Conservation (phyloP, 371 early-diverging fungal genomes). For the Rhizopus sp. region DNA sequence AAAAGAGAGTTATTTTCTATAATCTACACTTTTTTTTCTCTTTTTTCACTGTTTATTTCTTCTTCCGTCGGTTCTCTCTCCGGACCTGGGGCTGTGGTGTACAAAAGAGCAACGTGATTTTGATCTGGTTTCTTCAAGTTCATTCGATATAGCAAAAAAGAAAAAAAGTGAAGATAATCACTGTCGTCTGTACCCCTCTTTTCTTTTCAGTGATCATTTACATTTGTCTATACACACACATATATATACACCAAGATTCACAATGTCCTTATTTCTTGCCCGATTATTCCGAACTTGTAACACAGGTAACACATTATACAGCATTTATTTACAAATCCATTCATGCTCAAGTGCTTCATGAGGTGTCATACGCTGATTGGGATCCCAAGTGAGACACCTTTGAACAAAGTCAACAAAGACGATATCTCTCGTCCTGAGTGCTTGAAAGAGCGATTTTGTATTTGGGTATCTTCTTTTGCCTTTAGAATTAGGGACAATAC, state of each 20-base stretch:
- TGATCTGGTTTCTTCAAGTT: not conserved
- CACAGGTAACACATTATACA: too few species aligned
- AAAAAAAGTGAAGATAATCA: too few species aligned
- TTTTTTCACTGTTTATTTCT: too few species aligned
- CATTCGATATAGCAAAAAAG: too few species aligned
- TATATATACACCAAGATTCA: too few species aligned
- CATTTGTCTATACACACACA: too few species aligned
- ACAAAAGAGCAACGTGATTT: constrained; percentile 24
- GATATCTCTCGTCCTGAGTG: constrained; percentile 71
- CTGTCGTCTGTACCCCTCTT: too few species aligned
- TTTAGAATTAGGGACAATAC: constrained; percentile 77
- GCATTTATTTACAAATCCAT: constrained; percentile 52
- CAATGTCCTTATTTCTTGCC: too few species aligned
- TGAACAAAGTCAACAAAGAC: constrained; percentile 83
- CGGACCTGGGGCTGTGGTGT: constrained; percentile 28
- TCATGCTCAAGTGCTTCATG: constrained; percentile 76
- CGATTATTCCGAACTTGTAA: too few species aligned
- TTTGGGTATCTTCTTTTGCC: constrained; percentile 81
- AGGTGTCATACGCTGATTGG: constrained; percentile 80
- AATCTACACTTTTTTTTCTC: not conserved
- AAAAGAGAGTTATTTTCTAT: not conserved
- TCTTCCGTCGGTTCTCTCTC: constrained; percentile 27
- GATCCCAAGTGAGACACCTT: constrained; percentile 87
- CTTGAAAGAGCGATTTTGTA: constrained; percentile 69
- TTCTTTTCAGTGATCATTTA: too few species aligned